phyloP scores from a whole-genome alignment of 192 early-diverging fungal genomes.

The Podila epigama region DNA sequence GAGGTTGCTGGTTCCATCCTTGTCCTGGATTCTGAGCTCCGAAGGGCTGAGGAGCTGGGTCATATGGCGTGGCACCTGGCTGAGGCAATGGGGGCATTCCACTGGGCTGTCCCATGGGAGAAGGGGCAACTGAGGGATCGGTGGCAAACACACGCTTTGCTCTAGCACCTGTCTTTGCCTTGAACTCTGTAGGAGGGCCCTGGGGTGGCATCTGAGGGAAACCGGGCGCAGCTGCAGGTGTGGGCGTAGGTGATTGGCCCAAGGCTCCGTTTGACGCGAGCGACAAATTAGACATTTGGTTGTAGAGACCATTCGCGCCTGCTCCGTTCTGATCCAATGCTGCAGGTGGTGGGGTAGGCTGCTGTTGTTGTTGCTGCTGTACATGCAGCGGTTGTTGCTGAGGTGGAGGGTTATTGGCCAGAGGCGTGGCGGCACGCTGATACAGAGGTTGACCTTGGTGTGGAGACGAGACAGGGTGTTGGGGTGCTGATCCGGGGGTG shows the following conservation, averaged over 20 bases:
- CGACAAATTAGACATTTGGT: slow-evolving; percentile 42
- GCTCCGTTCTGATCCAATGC: slow-evolving; percentile 26
- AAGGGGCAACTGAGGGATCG: slow-evolving; percentile 20
- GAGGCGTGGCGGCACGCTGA: background rate
- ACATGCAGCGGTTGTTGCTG: background rate
- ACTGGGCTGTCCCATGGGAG: slow-evolving; percentile 16
- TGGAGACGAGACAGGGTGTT: slow-evolving; percentile 7
- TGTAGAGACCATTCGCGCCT: slow-evolving; percentile 17
- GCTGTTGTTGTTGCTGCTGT: slow-evolving; percentile 9
- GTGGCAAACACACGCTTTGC: slow-evolving; percentile 41
- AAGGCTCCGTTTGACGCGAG: slow-evolving; percentile 15
- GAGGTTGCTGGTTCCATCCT: slow-evolving; percentile 1
- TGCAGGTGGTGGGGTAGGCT: background rate
- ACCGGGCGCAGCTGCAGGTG: too few relatives aligned
- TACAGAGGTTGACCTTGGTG: slow-evolving; percentile 22
- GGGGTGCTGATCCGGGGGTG: slow-evolving; percentile 15
- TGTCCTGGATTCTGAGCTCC: background rate
- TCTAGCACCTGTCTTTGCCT: slow-evolving; percentile 43
- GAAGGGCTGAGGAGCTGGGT: background rate
- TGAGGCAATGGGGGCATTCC: slow-evolving; percentile 23
- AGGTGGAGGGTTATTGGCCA: background rate
- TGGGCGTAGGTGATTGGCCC: slow-evolving; percentile 21
- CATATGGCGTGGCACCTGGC: slow-evolving; percentile 17
- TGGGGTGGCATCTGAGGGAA: slow-evolving; percentile 21
- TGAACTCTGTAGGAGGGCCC: slow-evolving; percentile 23